Evolutionary conservation across 345 rosid species (phyloP).

Genomic region (Sisymbrium altissimum): DNA sequence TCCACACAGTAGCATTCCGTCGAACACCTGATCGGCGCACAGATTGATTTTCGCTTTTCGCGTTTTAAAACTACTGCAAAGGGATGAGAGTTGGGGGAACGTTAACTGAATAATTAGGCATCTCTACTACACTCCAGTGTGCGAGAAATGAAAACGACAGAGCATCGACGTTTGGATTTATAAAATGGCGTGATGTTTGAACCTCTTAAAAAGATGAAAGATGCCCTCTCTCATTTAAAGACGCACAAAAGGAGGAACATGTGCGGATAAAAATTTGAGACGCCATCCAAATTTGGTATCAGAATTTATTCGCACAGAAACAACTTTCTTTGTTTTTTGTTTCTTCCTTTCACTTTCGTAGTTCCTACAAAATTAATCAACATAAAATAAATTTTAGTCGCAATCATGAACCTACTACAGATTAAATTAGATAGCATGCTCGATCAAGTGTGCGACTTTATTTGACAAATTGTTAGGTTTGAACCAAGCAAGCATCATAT

Average conservation of each 20-base stretch:
- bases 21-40: slow-evolving; percentile 27
- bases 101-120: slow-evolving; percentile 19
- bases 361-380: no score
- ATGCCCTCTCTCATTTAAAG: not conserved
- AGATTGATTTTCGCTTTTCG: slow-evolving; percentile 15
- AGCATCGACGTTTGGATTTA: not conserved
- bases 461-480: no score
- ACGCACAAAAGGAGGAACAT: not conserved
- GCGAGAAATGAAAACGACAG: slow-evolving; percentile 5
- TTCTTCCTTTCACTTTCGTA: no score
- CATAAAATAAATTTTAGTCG: no score
- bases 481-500: no score
- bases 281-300: slow-evolving; percentile 21
- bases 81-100: slow-evolving; percentile 24
- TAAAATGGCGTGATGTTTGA: slow-evolving; percentile 2
- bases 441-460: no score
- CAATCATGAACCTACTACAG: no score
- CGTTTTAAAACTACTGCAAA: not conserved
- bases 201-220: not conserved
- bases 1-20: slow-evolving; percentile 23
- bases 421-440: no score
- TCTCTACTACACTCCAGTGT: not conserved
- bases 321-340: not conserved
- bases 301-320: not conserved
- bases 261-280: slow-evolving; percentile 1